These are phyloP conservation scores for Spergularia azorica DNA, from an alignment of 179 eudicot genomes.

Conservation along the genomic window DNA sequence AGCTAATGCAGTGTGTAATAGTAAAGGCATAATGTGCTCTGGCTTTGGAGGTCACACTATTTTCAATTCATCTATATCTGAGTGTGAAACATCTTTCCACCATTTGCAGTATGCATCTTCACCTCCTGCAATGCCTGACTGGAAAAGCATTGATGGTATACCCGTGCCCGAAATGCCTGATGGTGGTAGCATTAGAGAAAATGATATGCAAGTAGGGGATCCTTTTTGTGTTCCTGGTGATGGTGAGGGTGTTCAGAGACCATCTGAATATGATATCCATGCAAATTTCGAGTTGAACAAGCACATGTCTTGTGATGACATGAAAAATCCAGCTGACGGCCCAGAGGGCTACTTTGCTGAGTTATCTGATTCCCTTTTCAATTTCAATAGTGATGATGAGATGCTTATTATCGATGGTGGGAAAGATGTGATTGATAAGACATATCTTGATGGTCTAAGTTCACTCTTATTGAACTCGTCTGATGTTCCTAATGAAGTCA, in stretches of 20 bases:
- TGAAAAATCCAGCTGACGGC: constrained; percentile 34
- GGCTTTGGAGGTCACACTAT: constrained; percentile 25
- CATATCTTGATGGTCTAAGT: constrained; percentile 44
- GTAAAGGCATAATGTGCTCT: constrained; percentile 20
- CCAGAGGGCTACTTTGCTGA: constrained; percentile 42
- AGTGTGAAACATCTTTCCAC: constrained; percentile 39
- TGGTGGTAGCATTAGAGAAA: constrained; percentile 32
- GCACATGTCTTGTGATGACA: constrained; percentile 32
- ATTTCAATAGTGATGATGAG: constrained; percentile 46
- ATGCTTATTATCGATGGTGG: constrained; percentile 42
- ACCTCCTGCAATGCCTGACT: constrained; percentile 45
- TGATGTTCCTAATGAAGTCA: constrained; percentile 27
- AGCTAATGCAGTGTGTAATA: constrained; percentile 19
- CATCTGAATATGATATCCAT: constrained; percentile 29
- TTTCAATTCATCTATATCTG: constrained; percentile 35
- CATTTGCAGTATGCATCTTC: constrained; percentile 47
- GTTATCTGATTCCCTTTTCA: constrained; percentile 39
- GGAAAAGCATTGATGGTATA: constrained; percentile 40
- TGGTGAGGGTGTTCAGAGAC: constrained; percentile 20
- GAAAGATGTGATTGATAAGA: constrained; percentile 34
- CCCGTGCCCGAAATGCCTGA: constrained; percentile 38
- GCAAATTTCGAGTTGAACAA: constrained; percentile 31
- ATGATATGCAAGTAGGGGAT: constrained; percentile 27
- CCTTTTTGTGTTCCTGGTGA: constrained; percentile 34
- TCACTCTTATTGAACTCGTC: constrained; percentile 55